Conservation (phyloP, 2,329 filamentous ascomycete species). For the Colletotrichum endophyticum region DNA sequence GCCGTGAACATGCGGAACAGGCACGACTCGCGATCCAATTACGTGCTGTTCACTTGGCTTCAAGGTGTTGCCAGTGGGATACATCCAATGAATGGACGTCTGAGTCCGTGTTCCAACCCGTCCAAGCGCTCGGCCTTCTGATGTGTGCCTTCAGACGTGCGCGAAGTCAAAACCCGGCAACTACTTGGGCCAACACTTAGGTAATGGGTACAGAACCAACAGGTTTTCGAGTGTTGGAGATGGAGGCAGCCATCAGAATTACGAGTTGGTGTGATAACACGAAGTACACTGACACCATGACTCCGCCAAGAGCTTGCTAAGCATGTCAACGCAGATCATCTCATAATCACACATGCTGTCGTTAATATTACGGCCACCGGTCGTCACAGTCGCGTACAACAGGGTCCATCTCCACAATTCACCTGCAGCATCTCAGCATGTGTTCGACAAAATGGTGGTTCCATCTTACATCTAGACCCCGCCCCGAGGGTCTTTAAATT, state of each 20-base stretch:
- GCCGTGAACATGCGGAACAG: neutral
- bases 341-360: neutral
- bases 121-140: neutral
- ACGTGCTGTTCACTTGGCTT: neutral
- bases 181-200: neutral
- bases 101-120: neutral
- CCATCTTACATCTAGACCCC: neutral
- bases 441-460: neutral
- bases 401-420: neutral
- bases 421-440: neutral
- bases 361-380: neutral
- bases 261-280: neutral
- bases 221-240: neutral
- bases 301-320: neutral
- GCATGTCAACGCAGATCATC: neutral
- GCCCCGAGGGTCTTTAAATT: neutral
- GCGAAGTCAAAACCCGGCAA: neutral
- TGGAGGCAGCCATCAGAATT: neutral
- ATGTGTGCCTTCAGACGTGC: neutral
- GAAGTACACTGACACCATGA: neutral
- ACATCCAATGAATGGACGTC: neutral
- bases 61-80: neutral
- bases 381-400: neutral
- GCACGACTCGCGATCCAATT: neutral
- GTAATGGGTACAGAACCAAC: neutral